These are phyloP conservation scores for Cladosporium sp. DNA, from an alignment of 2,329 filamentous ascomycete genomes.

Conservation along the genomic window DNA sequence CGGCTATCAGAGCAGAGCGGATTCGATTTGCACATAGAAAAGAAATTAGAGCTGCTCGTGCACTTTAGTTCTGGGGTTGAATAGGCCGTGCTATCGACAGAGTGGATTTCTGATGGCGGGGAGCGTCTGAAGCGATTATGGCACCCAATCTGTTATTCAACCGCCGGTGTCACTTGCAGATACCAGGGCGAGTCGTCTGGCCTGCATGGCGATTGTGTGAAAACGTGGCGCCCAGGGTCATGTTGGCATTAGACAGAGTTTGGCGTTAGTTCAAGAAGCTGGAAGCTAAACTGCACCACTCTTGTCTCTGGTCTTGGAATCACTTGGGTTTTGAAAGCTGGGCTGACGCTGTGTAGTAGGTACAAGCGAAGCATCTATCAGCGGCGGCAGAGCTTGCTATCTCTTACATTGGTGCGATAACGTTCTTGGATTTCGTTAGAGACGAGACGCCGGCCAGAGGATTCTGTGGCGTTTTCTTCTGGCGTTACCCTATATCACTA, in stretches of 20 bases:
- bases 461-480: neutral
- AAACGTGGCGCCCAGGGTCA: constrained; percentile 1
- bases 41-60: neutral
- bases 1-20: neutral
- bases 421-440: neutral
- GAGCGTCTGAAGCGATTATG: neutral
- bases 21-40: constrained; percentile 4
- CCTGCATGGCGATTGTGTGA: neutral
- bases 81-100: neutral
- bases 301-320: constrained; percentile 1
- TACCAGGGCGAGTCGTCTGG: neutral
- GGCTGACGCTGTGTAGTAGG: neutral
- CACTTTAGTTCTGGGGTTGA: neutral
- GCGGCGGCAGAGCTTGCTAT: neutral
- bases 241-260: constrained; percentile 3
- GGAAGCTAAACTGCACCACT: neutral
- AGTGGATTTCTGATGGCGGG: neutral
- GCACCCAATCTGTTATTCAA: neutral
- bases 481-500: neutral
- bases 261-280: constrained; percentile 1
- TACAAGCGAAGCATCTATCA: neutral
- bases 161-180: neutral
- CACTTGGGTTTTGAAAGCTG: neutral
- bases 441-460: neutral
- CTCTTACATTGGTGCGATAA: neutral